Evolutionary conservation across 257 asterid species (phyloP), one percentile per base, ranked within the genome.

Genomic region (Orobanche coerulescens): DNA sequence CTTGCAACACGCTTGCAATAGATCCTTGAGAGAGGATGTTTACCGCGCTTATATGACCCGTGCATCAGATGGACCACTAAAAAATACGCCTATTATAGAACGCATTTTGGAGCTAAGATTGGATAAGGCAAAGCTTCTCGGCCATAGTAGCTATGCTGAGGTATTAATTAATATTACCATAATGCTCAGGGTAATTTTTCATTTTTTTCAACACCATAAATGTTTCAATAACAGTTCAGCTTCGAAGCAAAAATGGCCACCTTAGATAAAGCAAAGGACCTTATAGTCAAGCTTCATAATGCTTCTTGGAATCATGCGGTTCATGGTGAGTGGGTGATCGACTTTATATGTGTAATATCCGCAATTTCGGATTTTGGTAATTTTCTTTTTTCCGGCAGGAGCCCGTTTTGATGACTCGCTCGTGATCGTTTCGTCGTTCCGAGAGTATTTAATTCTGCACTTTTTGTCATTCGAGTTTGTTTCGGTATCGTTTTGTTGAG

Each of bases 81-180:
- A 85, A 71, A 88, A 88, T 71, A 85, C 87, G 0, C 80, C 81
- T 55, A 75, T 83, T 62, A 83, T 88, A 49, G 85, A 85, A 58
- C 74, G 80, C 30, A 78, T 85, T 57, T 73, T 88, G 70, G 79
- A 78, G 77, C 96, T 85, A 61, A 81, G 95, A 65, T 75, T 81
- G 76, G 88, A 85, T 74, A 85, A 83, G 69, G 86, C 94, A 58
- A 78, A 80, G 70, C 87, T 88, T 73, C 85, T 85, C 37, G 91
- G 95, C 48, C 71, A 81, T 65, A 73, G 70, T 22, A 83, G 77
- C 81, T 85, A 76, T 74, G 96, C 88, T 13, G 90, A 88, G 88
- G 96, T 88, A 79, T 53, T 16, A 37, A 31, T 19, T 2, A 40
- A 55, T 4, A 24, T 8, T 20, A 15, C n/a, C n/a, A n/a, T n/a